Conservation (phyloP, 2,329 filamentous ascomycete genomes). For the Penicillium nordicum region DNA sequence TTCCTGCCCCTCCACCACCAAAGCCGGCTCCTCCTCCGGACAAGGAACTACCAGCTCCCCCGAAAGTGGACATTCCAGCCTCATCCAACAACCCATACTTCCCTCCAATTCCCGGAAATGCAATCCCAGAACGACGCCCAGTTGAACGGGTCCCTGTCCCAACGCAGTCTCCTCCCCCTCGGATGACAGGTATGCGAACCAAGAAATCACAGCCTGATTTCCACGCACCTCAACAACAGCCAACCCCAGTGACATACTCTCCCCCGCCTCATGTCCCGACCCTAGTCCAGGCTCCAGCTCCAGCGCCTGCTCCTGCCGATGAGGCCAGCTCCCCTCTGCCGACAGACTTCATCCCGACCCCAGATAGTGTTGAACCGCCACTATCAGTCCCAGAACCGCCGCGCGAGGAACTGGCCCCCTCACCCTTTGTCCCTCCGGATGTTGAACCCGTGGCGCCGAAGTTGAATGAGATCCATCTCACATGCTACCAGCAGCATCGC, state of each 20-base stretch:
- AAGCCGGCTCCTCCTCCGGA: constrained; percentile 29
- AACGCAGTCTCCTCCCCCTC: neutral
- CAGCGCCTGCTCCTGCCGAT: constrained; percentile 3
- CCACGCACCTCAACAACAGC: neutral
- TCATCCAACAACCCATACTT: constrained; percentile 8
- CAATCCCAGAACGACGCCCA: constrained; percentile 1
- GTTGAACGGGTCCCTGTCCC: constrained; percentile 5
- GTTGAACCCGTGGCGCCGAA: constrained; percentile 34
- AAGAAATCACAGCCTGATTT: constrained; percentile 4
- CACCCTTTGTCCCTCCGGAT: constrained; percentile 30
- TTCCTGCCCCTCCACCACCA: constrained; percentile 19
- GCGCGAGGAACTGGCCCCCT: constrained; percentile 10
- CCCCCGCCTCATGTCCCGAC: neutral
- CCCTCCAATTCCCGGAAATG: neutral
- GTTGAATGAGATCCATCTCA: constrained; percentile 36
- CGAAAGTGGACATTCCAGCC: neutral
- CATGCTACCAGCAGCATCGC: constrained; percentile 41
- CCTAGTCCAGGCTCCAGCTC: neutral
- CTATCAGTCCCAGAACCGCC: constrained; percentile 12
- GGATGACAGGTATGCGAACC: constrained; percentile 3
- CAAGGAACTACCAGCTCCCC: constrained; percentile 13
- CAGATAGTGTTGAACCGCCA: constrained; percentile 24
- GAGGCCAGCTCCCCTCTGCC: constrained; percentile 19
- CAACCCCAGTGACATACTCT: neutral
- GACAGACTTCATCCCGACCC: constrained; percentile 35